A percentile compares a stretch with the other conserved stretches of the same genome.
Evolutionary conservation across 2,329 filamentous ascomycete genomes (phyloP).

Genomic region (Tolypocladium sp.): DNA sequence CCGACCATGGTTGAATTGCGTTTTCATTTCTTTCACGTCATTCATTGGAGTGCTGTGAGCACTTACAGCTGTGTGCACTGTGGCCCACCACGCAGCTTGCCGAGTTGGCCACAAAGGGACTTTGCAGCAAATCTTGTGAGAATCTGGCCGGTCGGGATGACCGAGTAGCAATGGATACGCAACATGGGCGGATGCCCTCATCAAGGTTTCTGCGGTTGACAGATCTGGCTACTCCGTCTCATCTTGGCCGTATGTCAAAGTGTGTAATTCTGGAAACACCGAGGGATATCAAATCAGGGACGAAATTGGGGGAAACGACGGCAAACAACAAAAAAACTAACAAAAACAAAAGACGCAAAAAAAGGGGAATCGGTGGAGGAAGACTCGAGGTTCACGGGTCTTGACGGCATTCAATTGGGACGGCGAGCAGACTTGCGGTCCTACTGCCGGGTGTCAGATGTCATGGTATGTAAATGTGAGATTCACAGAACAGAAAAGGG

Average conservation of each 20-base stretch:
- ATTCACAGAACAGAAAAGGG: background rate
- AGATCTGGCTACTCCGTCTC: conserved; percentile 3
- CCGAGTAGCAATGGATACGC: background rate
- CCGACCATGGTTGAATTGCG: background rate
- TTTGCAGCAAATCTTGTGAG: background rate
- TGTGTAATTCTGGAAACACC: conserved; percentile 1
- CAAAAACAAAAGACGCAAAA: background rate
- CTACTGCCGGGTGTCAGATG: background rate
- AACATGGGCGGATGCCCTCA: background rate
- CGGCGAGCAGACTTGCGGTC: background rate
- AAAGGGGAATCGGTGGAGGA: background rate
- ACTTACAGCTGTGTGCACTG: background rate
- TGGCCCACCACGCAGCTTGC: background rate
- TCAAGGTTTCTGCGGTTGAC: background rate
- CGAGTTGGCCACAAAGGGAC: background rate
- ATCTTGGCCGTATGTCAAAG: conserved; percentile 1
- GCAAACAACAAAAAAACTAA: background rate
- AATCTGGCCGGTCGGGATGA: background rate
- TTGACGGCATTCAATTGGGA: background rate
- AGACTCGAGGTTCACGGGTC: background rate
- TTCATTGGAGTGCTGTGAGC: background rate
- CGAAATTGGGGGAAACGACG: background rate
- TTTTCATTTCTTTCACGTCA: background rate
- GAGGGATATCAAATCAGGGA: background rate
- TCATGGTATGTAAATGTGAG: too few species aligned